Percentiles rank a stretch among this genome's conserved stretches.
Evolutionary conservation across 2,329 filamentous ascomycete species (phyloP).

Genomic region (Monilinia fructicola): DNA sequence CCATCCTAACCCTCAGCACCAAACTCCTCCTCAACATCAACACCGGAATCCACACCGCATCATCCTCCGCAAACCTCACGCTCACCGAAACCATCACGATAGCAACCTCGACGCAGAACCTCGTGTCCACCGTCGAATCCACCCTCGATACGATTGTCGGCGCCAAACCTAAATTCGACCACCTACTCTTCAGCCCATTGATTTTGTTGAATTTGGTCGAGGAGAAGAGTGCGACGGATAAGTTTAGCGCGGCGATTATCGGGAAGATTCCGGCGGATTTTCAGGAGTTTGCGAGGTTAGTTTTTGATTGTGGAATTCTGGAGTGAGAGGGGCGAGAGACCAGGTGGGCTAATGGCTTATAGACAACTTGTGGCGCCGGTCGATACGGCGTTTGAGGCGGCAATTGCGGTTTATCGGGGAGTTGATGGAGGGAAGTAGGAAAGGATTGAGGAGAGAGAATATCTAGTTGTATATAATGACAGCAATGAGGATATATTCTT

Average conservation of each 20-base stretch:
- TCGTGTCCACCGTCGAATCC: constrained; percentile 50
- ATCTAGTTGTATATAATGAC: too few relatives aligned
- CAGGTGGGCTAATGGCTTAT: neutral
- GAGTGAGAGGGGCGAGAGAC: neutral
- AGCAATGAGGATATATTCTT: too few relatives aligned
- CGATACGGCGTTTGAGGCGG: constrained; percentile 56
- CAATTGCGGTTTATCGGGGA: constrained; percentile 40
- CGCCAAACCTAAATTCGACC: constrained; percentile 48
- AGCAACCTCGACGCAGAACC: constrained; percentile 47
- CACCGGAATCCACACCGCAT: constrained; percentile 43
- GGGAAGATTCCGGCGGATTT: constrained; percentile 28
- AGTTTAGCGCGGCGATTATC: constrained; percentile 28
- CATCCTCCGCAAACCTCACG: constrained; percentile 43
- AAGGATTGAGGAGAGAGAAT: too few relatives aligned
- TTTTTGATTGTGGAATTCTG: neutral
- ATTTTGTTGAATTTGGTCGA: constrained; percentile 47
- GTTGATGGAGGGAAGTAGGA: too few relatives aligned
- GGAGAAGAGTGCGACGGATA: constrained; percentile 44
- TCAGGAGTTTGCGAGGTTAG: constrained; percentile 26
- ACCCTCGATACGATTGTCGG: constrained; percentile 42
- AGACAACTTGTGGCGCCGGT: constrained; percentile 43
- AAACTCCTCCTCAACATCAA: constrained; percentile 46
- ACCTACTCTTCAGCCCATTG: constrained; percentile 43
- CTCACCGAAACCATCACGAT: constrained; percentile 43
- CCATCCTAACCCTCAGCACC: constrained; percentile 35